Conservation (phyloP, 2,329 filamentous ascomycete species). For the Epichloe baconii region DNA sequence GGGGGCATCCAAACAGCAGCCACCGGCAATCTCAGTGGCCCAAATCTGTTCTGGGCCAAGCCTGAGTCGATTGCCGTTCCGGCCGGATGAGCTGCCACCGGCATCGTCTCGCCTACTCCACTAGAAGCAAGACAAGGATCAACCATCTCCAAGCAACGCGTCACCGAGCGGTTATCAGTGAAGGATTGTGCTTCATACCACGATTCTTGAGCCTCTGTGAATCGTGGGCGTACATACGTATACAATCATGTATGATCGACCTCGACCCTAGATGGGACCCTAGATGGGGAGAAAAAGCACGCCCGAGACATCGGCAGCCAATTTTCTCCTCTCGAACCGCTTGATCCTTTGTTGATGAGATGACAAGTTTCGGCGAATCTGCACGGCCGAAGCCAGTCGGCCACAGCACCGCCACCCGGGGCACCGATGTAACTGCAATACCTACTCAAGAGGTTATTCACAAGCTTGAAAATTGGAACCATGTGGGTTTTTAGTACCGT, state of each 20-base stretch:
- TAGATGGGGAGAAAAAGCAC: not conserved
- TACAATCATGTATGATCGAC: not conserved
- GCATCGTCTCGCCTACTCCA: not conserved
- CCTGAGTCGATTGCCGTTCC: slow-evolving; percentile 1
- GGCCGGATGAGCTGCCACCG: not conserved
- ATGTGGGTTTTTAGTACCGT: too few relatives aligned
- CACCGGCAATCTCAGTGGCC: not conserved
- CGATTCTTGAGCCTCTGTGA: not conserved
- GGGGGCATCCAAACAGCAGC: not conserved
- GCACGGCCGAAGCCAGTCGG: not conserved
- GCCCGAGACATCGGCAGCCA: not conserved
- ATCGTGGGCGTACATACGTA: not conserved
- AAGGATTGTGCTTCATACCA: not conserved
- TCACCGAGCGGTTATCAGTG: not conserved
- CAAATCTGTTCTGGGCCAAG: not conserved
- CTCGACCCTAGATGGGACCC: not conserved
- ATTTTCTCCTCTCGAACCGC: not conserved
- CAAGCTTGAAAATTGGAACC: too few relatives aligned
- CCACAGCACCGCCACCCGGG: not conserved
- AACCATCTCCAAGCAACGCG: not conserved
- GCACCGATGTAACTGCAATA: too few relatives aligned
- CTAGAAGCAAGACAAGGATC: not conserved
- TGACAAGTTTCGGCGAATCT: not conserved
- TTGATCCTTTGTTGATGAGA: not conserved
- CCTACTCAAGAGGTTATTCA: too few relatives aligned